phyloP scores from a whole-genome alignment of 1,284 basidiomycete genomes.

The Rhodofomes roseus region DNA sequence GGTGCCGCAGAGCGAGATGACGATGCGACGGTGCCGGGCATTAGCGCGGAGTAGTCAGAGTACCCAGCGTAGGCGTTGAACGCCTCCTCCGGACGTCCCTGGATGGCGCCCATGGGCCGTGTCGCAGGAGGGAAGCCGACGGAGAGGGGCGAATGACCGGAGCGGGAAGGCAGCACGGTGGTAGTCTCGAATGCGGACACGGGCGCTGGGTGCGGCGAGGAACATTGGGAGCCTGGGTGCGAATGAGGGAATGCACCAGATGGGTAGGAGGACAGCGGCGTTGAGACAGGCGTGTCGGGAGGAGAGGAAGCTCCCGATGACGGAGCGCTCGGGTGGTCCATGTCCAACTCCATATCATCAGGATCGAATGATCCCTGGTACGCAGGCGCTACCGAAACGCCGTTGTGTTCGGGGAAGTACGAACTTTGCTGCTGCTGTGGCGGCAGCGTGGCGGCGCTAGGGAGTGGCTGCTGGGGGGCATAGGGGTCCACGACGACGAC shows the following conservation, averaged over 20 bases:
- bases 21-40: constrained; percentile 51
- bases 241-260: constrained; percentile 34
- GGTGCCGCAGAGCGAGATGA: constrained; percentile 22
- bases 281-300: constrained; percentile 34
- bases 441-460: constrained; percentile 26
- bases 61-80: constrained; percentile 48
- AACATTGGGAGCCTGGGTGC: constrained; percentile 17
- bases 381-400: constrained; percentile 14
- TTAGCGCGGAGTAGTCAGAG: constrained; percentile 57
- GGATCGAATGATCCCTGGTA: constrained; percentile 54
- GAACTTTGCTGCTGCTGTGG: constrained; percentile 40
- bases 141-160: constrained; percentile 18
- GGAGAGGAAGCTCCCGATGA: constrained; percentile 35
- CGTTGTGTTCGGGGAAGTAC: constrained; percentile 25
- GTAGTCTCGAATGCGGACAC: constrained; percentile 47
- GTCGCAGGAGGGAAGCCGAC: constrained; percentile 20
- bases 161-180: constrained; percentile 40
- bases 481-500: constrained; percentile 70
- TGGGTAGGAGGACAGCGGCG: constrained; percentile 44
- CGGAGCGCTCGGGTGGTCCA: constrained; percentile 41
- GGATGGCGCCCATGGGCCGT: constrained; percentile 14
- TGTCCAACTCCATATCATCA: constrained; percentile 78
- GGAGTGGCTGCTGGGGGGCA: constrained; percentile 28
- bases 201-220: constrained; percentile 29
- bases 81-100: constrained; percentile 25